These are phyloP conservation scores for Trichophyton mentagrophytes DNA, from an alignment of 2,329 filamentous ascomycete species.

Conservation along the genomic window DNA sequence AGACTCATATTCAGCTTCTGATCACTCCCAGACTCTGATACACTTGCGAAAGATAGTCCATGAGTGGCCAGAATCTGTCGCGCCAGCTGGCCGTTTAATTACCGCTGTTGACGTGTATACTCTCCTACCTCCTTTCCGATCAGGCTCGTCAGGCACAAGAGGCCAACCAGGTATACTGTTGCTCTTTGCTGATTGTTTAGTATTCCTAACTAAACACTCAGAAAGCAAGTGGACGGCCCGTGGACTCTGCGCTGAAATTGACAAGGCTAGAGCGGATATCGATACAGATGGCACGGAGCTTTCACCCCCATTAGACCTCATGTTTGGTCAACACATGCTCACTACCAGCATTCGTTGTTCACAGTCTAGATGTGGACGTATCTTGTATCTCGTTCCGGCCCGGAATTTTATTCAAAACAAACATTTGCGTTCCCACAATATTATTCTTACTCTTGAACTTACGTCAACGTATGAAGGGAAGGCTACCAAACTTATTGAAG, in stretches of 20 bases:
- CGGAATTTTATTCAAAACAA: constrained; percentile 12
- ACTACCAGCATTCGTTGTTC: constrained; percentile 59
- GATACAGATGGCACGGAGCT: constrained; percentile 30
- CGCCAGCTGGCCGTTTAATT: constrained; percentile 65
- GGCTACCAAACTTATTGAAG: constrained; percentile 65
- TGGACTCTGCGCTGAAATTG: constrained; percentile 69
- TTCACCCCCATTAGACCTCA: constrained; percentile 49
- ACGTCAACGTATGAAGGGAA: constrained; percentile 66
- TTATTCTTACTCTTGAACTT: constrained; percentile 57
- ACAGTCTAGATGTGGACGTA: constrained; percentile 29
- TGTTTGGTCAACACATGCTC: constrained; percentile 59
- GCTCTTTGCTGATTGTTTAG: constrained; percentile 69
- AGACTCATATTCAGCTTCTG: constrained; percentile 53
- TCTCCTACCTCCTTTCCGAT: constrained; percentile 56
- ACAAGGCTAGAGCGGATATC: constrained; percentile 45
- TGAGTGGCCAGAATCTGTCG: constrained; percentile 59
- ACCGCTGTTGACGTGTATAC: constrained; percentile 70
- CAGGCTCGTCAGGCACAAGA: constrained; percentile 30
- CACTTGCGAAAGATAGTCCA: constrained; percentile 65
- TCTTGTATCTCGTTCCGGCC: constrained; percentile 26
- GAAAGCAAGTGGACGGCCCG: constrained; percentile 55
- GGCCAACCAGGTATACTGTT: constrained; percentile 56
- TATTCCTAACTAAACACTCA: constrained; percentile 60
- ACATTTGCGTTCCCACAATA: constrained; percentile 10
- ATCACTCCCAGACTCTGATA: constrained; percentile 61